phyloP scores from a whole-genome alignment of 2,329 filamentous ascomycete genomes.

The Verticillium dahliae region DNA sequence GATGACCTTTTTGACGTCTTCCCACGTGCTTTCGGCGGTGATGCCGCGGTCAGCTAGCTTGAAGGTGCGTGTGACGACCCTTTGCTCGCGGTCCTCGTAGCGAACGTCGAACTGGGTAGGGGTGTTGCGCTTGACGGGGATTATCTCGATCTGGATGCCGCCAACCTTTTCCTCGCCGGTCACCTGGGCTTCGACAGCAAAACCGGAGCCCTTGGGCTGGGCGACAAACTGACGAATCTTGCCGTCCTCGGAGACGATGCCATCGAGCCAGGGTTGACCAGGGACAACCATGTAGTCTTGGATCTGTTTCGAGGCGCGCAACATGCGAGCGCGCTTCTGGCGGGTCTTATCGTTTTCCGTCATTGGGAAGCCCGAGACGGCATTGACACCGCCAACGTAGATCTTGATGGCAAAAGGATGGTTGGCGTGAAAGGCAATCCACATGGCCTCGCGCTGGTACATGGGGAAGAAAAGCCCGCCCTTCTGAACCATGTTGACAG shows the following conservation, averaged over 20 bases:
- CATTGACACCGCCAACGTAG: conserved; percentile 32
- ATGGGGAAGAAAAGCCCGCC: conserved; percentile 40
- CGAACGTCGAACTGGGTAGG: conserved; percentile 8
- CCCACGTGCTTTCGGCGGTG: conserved; percentile 8
- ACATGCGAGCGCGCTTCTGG: conserved; percentile 8
- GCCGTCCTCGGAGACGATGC: conserved; percentile 25
- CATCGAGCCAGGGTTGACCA: conserved; percentile 31
- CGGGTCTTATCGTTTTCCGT: conserved; percentile 13
- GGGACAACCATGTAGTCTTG: conserved; percentile 29
- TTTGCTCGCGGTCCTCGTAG: conserved; percentile 4
- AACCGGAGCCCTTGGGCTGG: conserved; percentile 32
- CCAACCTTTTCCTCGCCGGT: conserved; percentile 31
- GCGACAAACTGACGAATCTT: conserved; percentile 41
- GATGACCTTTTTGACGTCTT: conserved; percentile 9
- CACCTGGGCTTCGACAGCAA: conserved; percentile 37
- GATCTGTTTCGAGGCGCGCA: conserved; percentile 6
- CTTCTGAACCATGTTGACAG: conserved; percentile 25
- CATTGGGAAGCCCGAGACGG: conserved; percentile 26
- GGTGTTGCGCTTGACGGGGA: conserved; percentile 8
- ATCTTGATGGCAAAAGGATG: conserved; percentile 29
- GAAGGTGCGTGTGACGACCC: conserved; percentile 9
- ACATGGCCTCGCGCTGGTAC: conserved; percentile 34
- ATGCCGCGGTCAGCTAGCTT: conserved; percentile 5
- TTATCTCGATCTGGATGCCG: conserved; percentile 37
- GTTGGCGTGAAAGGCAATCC: conserved; percentile 23